phyloP scores from a whole-genome alignment of 495 filamentous ascomycete species.

The Xylaria sp. region DNA sequence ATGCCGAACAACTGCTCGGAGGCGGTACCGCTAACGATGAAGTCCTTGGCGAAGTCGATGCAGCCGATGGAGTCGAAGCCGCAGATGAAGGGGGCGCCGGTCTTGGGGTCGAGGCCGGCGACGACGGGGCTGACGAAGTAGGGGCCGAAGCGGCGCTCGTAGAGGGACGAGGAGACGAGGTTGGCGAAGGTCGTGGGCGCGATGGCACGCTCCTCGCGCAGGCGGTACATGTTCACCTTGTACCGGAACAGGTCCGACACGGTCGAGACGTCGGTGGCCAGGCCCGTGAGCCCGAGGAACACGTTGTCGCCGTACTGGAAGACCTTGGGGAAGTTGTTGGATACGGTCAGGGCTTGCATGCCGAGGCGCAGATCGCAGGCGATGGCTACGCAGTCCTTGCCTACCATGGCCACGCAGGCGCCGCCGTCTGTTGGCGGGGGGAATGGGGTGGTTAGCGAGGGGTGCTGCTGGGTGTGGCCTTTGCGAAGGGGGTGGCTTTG shows the following conservation, averaged over 20 bases:
- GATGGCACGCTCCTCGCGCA: slow-evolving; percentile 96
- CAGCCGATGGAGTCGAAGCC: slow-evolving; percentile 99
- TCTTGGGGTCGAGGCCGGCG: slow-evolving; percentile 91
- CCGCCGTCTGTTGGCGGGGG: slow-evolving; percentile 73
- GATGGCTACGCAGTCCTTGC: slow-evolving; percentile 99
- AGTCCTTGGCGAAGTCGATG: slow-evolving; percentile 99
- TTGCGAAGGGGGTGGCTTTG: slow-evolving; percentile 18
- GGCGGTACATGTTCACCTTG: slow-evolving; percentile 99
- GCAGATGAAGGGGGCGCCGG: slow-evolving; percentile 94
- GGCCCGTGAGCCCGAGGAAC: slow-evolving; percentile 95
- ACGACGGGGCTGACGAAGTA: slow-evolving; percentile 95
- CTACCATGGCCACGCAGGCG: slow-evolving; percentile 96
- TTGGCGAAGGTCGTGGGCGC: slow-evolving; percentile 94
- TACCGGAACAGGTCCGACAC: slow-evolving; percentile 97
- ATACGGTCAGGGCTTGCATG: slow-evolving; percentile 93
- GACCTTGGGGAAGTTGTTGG: slow-evolving; percentile 99
- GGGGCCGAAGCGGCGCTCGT: slow-evolving; percentile 94
- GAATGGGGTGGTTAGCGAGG: slow-evolving; percentile 37
- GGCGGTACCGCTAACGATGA: slow-evolving; percentile 96
- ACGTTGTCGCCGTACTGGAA: slow-evolving; percentile 91
- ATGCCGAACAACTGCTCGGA: slow-evolving; percentile 98
- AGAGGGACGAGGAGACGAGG: slow-evolving; percentile 86
- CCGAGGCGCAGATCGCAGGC: slow-evolving; percentile 98
- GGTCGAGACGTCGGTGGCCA: slow-evolving; percentile 93
- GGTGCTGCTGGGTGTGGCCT: slow-evolving; percentile 19